Conservation (phyloP, 2,329 filamentous ascomycete species). For the Botrytis fabae region DNA sequence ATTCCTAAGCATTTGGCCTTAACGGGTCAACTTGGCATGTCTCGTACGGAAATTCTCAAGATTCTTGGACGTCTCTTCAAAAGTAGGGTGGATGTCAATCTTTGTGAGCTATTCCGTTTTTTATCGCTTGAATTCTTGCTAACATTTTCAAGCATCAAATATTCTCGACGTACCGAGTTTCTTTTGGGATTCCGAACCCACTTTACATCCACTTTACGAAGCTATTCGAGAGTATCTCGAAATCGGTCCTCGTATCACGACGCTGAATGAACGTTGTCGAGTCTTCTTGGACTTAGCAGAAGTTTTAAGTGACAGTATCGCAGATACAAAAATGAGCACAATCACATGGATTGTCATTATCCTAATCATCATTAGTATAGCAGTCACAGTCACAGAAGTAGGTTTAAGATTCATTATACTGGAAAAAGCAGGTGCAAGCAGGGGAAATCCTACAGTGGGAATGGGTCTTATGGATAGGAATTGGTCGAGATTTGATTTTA, state of each 20-base stretch:
- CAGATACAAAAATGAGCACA: conserved; percentile 90
- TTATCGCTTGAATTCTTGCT: conserved; percentile 22
- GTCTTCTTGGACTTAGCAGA: conserved; percentile 96
- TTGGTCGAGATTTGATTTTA: conserved; percentile 38
- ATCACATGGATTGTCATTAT: conserved; percentile 99
- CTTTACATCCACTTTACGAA: conserved; percentile 87
- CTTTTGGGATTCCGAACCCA: conserved; percentile 98
- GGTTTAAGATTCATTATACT: conserved; percentile 81
- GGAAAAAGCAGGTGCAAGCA: conserved; percentile 38
- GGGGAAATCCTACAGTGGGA: conserved; percentile 16
- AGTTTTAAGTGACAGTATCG: conserved; percentile 88
- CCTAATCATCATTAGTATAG: conserved; percentile 85
- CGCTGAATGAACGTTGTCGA: conserved; percentile 93
- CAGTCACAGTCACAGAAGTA: conserved; percentile 89
- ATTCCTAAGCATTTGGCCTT: conserved; percentile 86
- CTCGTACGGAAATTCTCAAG: conserved; percentile 84
- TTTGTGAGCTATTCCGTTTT: conserved; percentile 65
- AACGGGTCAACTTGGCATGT: conserved; percentile 89
- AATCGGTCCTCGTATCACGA: conserved; percentile 92
- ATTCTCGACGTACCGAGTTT: conserved; percentile 95
- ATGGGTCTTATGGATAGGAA: conserved; percentile 26
- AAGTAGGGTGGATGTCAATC: conserved; percentile 92
- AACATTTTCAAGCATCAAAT: conserved; percentile 68
- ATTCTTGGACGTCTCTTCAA: conserved; percentile 90
- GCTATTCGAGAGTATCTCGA: conserved; percentile 97